Conservation (phyloP, 768 basidiomycete species). For the Lactarius quietus region DNA sequence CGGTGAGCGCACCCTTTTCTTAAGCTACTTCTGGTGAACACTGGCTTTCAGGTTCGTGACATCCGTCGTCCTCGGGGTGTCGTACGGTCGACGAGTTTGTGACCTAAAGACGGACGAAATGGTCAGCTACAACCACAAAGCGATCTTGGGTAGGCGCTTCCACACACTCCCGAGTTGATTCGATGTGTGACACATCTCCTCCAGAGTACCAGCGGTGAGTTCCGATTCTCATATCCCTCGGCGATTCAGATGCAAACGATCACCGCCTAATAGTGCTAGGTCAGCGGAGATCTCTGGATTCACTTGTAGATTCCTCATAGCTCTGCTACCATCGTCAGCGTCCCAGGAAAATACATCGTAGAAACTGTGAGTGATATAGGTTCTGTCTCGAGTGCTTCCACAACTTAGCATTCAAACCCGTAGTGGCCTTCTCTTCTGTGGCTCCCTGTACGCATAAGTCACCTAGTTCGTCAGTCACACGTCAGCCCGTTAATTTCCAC, state of each 20-base stretch:
- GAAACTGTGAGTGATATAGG: constrained; percentile 1
- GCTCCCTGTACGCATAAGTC: constrained; percentile 11
- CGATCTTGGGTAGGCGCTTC: neutral
- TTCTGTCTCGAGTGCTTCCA: neutral
- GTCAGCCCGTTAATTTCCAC: neutral
- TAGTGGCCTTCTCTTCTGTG: constrained; percentile 16
- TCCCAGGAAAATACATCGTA: constrained; percentile 9
- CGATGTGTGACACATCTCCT: neutral
- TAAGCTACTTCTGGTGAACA: no score
- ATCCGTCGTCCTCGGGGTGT: constrained; percentile 8
- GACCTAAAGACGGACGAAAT: constrained; percentile 10
- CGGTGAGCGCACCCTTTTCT: constrained; percentile 5
- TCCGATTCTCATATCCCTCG: neutral
- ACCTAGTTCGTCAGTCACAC: neutral
- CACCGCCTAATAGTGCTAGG: neutral
- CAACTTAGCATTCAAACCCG: neutral
- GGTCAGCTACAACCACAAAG: constrained; percentile 4
- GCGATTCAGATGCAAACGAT: neutral
- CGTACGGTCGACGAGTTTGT: constrained; percentile 15
- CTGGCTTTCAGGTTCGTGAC: constrained; percentile 11
- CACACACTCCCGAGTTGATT: neutral
- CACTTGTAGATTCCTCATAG: neutral
- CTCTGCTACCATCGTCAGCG: neutral
- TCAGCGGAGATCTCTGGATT: neutral
- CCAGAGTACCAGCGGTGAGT: constrained; percentile 8